Conservation (phyloP, 495 filamentous ascomycete species). For the Aspergillus steynii region DNA sequence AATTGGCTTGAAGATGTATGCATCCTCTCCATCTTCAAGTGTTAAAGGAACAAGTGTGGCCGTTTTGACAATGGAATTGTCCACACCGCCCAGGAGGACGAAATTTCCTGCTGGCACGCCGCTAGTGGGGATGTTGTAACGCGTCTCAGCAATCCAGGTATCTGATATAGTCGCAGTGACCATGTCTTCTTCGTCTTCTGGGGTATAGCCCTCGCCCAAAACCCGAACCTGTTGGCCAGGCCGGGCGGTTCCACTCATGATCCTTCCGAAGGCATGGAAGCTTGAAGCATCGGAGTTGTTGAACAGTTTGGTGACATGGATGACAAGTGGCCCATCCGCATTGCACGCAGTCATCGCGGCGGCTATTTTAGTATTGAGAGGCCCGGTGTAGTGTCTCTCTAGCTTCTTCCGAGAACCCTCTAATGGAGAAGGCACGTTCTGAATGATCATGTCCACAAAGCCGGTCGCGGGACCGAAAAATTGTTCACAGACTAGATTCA, state of each 20-base stretch:
- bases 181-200: constrained; percentile 99
- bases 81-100: constrained; percentile 86
- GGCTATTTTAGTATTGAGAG: constrained; percentile 84
- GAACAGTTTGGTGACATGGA: constrained; percentile 92
- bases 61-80: constrained; percentile 98
- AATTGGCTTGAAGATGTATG: constrained; percentile 91
- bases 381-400: constrained; percentile 89
- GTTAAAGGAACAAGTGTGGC: constrained; percentile 88
- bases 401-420: constrained; percentile 76
- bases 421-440: constrained; percentile 85
- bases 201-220: constrained; percentile 90
- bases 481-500: constrained; percentile 88
- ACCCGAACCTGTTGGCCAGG: constrained; percentile 85
- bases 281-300: constrained; percentile 81
- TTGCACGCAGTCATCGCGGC: constrained; percentile 79
- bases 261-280: constrained; percentile 86
- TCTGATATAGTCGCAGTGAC: constrained; percentile 81
- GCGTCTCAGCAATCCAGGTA: constrained; percentile 89
- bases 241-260: constrained; percentile 89
- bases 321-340: constrained; percentile 83
- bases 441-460: constrained; percentile 93
- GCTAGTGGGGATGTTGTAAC: constrained; percentile 87
- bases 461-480: constrained; percentile 90
- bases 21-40: constrained; percentile 82
- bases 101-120: constrained; percentile 96